A percentile compares a stretch with the other conserved stretches of the same genome.
These are phyloP conservation scores for Aeminium ludgeri DNA, from an alignment of 495 filamentous ascomycete species.

Conservation along the genomic window DNA sequence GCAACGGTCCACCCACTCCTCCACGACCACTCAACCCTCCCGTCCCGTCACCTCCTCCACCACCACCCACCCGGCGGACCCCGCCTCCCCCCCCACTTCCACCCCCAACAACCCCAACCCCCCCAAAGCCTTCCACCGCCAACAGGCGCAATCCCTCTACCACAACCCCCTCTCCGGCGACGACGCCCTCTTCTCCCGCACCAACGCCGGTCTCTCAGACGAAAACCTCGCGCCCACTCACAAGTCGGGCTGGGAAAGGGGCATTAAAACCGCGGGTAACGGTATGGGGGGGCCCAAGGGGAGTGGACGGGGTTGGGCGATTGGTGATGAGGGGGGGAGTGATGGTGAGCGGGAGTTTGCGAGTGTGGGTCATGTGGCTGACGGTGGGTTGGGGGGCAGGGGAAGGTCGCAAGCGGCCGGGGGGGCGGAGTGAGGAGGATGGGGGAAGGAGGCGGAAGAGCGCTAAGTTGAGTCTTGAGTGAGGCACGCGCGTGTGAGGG, in stretches of 20 bases:
- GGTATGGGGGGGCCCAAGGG: constrained; percentile 61
- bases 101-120: constrained; percentile 35
- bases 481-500: no score
- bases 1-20: no score
- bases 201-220: constrained; percentile 44
- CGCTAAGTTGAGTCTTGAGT: no score
- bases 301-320: constrained; percentile 41
- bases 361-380: constrained; percentile 24
- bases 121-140: constrained; percentile 29
- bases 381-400: constrained; percentile 57
- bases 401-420: constrained; percentile 26
- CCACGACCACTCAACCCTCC: neutral
- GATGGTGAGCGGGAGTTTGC: constrained; percentile 19
- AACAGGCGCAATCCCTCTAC: constrained; percentile 55
- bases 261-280: constrained; percentile 39
- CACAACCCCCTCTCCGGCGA: constrained; percentile 49
- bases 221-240: constrained; percentile 5
- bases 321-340: constrained; percentile 35
- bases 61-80: constrained; percentile 38
- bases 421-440: no score
- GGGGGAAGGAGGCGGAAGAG: no score
- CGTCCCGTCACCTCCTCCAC: constrained; percentile 17
- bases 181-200: constrained; percentile 18
- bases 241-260: constrained; percentile 4
- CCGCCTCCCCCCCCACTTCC: constrained; percentile 64